phyloP scores from a whole-genome alignment of 371 early-diverging fungal species.

The Rhizopus delemar region DNA sequence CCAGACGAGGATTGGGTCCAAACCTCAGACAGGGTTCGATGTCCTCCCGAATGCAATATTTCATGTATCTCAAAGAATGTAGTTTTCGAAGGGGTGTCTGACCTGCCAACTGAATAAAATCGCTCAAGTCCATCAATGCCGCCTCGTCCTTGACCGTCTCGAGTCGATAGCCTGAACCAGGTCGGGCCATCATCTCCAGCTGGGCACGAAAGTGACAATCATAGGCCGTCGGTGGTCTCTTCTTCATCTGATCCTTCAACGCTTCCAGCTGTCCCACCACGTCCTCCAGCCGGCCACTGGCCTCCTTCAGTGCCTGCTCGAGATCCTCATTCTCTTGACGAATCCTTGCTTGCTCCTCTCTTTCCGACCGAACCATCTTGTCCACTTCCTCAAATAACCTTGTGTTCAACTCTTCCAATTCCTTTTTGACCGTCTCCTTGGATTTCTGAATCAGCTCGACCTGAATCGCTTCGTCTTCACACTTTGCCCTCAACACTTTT shows the following conservation, averaged over 20 bases:
- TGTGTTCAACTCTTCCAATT: constrained; percentile 70
- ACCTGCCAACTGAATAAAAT: constrained; percentile 64
- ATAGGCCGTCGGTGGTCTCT: background rate
- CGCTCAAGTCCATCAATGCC: constrained; percentile 73
- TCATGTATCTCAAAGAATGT: constrained; percentile 73
- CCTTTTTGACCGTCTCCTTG: constrained; percentile 63
- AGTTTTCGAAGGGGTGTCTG: constrained; percentile 66
- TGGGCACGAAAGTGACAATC: constrained; percentile 29
- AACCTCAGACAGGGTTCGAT: constrained; percentile 86
- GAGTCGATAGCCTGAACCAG: constrained; percentile 8
- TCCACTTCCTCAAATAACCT: constrained; percentile 75
- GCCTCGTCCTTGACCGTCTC: constrained; percentile 50
- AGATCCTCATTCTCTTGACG: constrained; percentile 35
- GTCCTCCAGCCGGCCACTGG: constrained; percentile 51
- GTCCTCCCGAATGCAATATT: constrained; percentile 71
- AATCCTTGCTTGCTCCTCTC: constrained; percentile 47
- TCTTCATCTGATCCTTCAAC: background rate
- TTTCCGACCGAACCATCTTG: constrained; percentile 66
- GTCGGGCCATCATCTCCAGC: constrained; percentile 16
- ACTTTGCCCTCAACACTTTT: constrained; percentile 22
- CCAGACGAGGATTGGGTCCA: constrained; percentile 79
- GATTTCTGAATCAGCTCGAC: constrained; percentile 61
- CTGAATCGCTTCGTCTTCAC: constrained; percentile 59
- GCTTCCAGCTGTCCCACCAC: constrained; percentile 54
- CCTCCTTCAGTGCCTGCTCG: constrained; percentile 17